Percentiles rank a stretch among this genome's conserved stretches.
phyloP scores from a whole-genome alignment of 495 filamentous ascomycete genomes.

The Daldinia loculata region DNA sequence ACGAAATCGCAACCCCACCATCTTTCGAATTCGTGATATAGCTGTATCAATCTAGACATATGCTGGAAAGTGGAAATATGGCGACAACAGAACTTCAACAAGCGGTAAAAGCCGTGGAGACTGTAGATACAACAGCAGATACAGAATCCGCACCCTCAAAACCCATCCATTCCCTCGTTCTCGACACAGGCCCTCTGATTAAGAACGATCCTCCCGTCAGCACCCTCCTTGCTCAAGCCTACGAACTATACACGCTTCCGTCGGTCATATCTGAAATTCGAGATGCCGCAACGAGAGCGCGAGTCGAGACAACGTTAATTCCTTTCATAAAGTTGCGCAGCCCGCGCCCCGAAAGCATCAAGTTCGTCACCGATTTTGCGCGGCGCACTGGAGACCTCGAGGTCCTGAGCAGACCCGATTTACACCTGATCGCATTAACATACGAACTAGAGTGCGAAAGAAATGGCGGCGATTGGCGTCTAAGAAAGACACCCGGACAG shows the following conservation, averaged over 20 bases:
- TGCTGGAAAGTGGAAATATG: constrained; percentile 21
- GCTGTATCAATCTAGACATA: background rate
- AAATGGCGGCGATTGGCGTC: constrained; percentile 82
- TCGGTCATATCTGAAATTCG: constrained; percentile 88
- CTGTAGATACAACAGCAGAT: background rate
- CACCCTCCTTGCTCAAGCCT: constrained; percentile 75
- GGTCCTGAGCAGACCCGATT: constrained; percentile 86
- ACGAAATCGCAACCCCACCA: constrained; percentile 38
- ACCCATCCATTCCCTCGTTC: constrained; percentile 80
- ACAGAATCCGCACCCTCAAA: constrained; percentile 53
- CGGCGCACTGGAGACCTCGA: constrained; percentile 87
- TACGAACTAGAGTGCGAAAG: constrained; percentile 90
- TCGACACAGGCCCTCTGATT: constrained; percentile 92
- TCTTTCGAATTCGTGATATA: constrained; percentile 6
- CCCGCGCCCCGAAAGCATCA: constrained; percentile 77
- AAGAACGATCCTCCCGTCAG: constrained; percentile 85
- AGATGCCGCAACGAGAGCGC: constrained; percentile 80
- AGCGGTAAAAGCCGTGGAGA: background rate
- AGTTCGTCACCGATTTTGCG: constrained; percentile 83
- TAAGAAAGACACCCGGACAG: constrained; percentile 80
- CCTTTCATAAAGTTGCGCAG: constrained; percentile 83
- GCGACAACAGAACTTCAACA: constrained; percentile 27
- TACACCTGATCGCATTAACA: constrained; percentile 86
- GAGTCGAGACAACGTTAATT: constrained; percentile 80
- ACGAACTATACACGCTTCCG: constrained; percentile 84